Evolutionary conservation across 163 green algal genomes (phyloP).

Genomic region (Scenedesmus sp.): DNA sequence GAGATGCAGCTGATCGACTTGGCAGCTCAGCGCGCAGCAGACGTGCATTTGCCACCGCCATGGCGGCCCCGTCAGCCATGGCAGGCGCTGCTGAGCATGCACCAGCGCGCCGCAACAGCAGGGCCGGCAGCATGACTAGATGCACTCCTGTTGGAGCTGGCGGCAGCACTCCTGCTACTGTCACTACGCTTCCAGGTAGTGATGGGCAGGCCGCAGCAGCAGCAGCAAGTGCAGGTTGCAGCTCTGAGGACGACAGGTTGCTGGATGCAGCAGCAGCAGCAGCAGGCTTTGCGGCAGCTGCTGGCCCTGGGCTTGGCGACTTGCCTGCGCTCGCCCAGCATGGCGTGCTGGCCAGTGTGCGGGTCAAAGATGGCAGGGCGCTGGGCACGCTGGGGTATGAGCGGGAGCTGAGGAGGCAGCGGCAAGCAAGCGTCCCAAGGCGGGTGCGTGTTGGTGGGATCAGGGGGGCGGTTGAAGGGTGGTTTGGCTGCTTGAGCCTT

Average conservation of each 20-base stretch:
- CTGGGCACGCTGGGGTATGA: conserved; percentile 5
- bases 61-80: conserved; percentile 2
- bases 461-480: background rate
- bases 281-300: background rate
- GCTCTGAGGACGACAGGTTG: background rate
- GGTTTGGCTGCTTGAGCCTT: background rate
- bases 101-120: background rate
- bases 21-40: background rate
- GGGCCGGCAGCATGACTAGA: background rate
- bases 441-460: background rate
- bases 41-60: background rate
- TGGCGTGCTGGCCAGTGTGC: conserved; percentile 7
- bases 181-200: too few relatives aligned
- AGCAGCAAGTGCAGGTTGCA: background rate
- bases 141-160: background rate
- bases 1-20: conserved; percentile 12
- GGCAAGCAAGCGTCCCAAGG: background rate
- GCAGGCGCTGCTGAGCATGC: background rate
- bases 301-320: background rate
- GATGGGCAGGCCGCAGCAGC: background rate
- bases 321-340: background rate
- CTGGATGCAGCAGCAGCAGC: background rate
- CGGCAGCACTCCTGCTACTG: background rate
- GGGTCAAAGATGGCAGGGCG: background rate
- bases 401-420: conserved; percentile 14